Evolutionary conservation across 2,329 filamentous ascomycete genomes (phyloP).

Genomic region (Ceratocystis eucalypticola): DNA sequence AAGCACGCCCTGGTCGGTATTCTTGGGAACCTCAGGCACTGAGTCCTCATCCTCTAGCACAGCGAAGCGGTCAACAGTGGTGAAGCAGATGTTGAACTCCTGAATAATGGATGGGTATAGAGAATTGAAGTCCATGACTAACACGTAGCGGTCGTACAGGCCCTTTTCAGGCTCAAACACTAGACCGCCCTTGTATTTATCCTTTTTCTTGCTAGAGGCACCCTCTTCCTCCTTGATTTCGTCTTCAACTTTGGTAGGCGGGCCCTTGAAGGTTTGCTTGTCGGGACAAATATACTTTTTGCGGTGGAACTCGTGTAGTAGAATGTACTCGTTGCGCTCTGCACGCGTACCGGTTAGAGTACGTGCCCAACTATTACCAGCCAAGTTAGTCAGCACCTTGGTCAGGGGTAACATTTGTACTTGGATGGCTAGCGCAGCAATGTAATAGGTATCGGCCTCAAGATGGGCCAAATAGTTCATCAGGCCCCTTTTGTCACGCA

Average conservation of each 20-base stretch:
- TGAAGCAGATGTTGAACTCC: conserved; percentile 99
- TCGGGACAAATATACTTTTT: conserved; percentile 98
- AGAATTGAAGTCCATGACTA: conserved; percentile 99
- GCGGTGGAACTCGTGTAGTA: conserved; percentile 88
- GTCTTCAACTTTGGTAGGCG: conserved; percentile 9
- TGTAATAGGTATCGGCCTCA: conserved; percentile 90
- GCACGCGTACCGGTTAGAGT: conserved; percentile 91
- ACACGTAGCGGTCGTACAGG: conserved; percentile 91
- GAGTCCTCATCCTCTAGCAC: conserved; percentile 60
- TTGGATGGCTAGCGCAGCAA: conserved; percentile 75
- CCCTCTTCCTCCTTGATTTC: conserved; percentile 42
- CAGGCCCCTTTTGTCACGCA: conserved; percentile 61
- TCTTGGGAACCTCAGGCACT: conserved; percentile 71
- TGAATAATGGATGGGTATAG: conserved; percentile 98
- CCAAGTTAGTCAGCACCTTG: conserved; percentile 89
- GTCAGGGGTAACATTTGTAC: conserved; percentile 88
- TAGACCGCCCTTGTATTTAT: conserved; percentile 97
- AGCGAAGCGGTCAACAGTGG: conserved; percentile 70
- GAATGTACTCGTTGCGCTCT: conserved; percentile 97
- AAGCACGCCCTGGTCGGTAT: conserved; percentile 70
- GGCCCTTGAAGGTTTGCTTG: conserved; percentile 66
- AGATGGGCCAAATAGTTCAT: conserved; percentile 91
- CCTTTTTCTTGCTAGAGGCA: conserved; percentile 74
- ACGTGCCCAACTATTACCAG: conserved; percentile 95
- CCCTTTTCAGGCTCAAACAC: conserved; percentile 97